Evolutionary conservation across 2,329 filamentous ascomycete genomes (phyloP), one percentile per base, ranked within the genome.

Genomic region (Tolypocladium endophyticum): DNA sequence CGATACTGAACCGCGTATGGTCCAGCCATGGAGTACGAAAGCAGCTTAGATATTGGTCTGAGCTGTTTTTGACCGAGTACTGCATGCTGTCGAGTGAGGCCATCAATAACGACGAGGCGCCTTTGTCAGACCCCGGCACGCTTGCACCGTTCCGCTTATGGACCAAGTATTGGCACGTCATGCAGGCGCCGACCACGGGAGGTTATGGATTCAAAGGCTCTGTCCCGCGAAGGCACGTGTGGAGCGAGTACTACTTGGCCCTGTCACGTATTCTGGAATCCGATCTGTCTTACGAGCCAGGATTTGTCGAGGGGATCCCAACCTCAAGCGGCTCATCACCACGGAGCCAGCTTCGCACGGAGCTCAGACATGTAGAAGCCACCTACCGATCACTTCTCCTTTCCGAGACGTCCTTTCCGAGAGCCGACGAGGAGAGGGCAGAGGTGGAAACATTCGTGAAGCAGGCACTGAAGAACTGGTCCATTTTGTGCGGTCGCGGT

Each of bases 391-490:
- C 81, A 20, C 78, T 94, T 4, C 77, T 99, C 33, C 79, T 97
- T 4, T 82, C 82, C 60, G 90, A 95, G 70, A 89, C 89, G 0
- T 80, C 82, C 35, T 99, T 99, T 66, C 94, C 94, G 0, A 88
- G 86, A 65, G 92, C 94, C 0, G 87, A 89, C 50, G 86, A 94
- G 67, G 81, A 84, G 57, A 91, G 92, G 60, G 77, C 82, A 53
- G 89, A 93, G 69, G 84, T 97, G 3, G 93, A 97, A 70, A 77
- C 79, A 11, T 97, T 94, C 80, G 86, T 92, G 25, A 83, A 89
- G 63, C 82, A 87, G 58, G 88, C 91, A 12, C 87, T 96, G 69
- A 80, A 79, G 64, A 97, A 97, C 70, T 99, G 94, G 94, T 79
- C 83, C 56, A 79, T 94, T 39, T 74, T 97, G 9, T 91, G 89